Percentiles rank a stretch among this genome's conserved stretches.
Conservation (phyloP, 2,329 filamentous ascomycete species). For the Diaporthe australafricana region DNA sequence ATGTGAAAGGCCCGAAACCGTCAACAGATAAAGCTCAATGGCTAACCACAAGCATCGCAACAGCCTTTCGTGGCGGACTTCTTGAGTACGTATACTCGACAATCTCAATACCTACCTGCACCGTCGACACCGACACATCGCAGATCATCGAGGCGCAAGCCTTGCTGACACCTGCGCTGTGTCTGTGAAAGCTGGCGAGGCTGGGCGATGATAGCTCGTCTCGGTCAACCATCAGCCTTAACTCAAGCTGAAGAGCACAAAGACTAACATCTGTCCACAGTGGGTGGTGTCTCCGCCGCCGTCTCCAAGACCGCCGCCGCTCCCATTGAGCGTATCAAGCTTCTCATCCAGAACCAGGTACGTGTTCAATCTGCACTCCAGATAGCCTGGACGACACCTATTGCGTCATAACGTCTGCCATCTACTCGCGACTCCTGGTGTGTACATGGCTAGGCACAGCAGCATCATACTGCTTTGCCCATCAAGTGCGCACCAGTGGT, state of each 20-base stretch:
- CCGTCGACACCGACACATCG: neutral
- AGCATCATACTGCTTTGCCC: neutral
- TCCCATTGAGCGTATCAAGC: constrained; percentile 99
- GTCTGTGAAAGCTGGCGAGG: neutral
- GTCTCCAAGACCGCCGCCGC: constrained; percentile 99
- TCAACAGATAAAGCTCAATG: neutral
- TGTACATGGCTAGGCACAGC: neutral
- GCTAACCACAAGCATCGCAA: constrained; percentile 38
- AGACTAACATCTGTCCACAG: constrained; percentile 60
- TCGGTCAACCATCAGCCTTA: neutral
- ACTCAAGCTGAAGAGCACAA: neutral
- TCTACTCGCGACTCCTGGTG: neutral
- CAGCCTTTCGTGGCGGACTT: constrained; percentile 98
- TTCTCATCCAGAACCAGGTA: constrained; percentile 99
- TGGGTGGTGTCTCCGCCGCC: constrained; percentile 99
- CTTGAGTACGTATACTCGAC: constrained; percentile 81
- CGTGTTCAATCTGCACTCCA: constrained; percentile 46
- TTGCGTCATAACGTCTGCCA: neutral
- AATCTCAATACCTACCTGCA: neutral
- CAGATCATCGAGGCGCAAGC: neutral
- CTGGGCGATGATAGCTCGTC: constrained; percentile 1
- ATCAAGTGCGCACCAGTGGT: neutral
- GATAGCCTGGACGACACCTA: neutral
- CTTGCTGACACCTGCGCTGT: constrained; percentile 12
- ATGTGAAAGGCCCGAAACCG: constrained; percentile 33